These are phyloP conservation scores for Smithsoniella earleae DNA, from an alignment of 163 green algal genomes.

Conservation along the genomic window DNA sequence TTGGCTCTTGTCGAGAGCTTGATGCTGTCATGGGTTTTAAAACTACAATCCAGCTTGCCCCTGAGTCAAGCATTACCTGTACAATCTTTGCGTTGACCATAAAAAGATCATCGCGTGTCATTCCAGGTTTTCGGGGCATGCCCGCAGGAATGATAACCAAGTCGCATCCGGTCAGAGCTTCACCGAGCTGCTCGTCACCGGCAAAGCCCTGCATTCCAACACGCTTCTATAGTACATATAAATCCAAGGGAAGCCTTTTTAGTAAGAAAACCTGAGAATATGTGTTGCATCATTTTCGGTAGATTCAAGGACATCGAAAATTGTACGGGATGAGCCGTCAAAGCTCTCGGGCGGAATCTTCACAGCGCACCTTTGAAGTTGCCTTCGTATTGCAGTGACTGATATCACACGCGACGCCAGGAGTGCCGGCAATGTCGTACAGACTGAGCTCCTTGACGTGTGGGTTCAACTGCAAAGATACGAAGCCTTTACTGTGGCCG, in stretches of 20 bases:
- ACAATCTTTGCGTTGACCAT: conserved; percentile 95
- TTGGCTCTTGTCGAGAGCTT: too few relatives aligned
- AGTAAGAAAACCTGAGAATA: too few relatives aligned
- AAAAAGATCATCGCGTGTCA: conserved; percentile 99
- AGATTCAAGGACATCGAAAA: too few relatives aligned
- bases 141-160: conserved; percentile 96
- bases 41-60: too few relatives aligned
- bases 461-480: conserved; percentile 61
- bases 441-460: conserved; percentile 81
- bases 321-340: too few relatives aligned
- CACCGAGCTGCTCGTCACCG: conserved; percentile 72
- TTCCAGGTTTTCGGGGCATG: conserved; percentile 96
- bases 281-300: too few relatives aligned
- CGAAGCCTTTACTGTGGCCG: too few relatives aligned
- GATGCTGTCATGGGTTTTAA: too few relatives aligned
- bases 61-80: neutral
- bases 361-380: conserved; percentile 46
- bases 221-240: too few relatives aligned
- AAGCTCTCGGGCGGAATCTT: too few relatives aligned
- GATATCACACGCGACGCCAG: conserved; percentile 88
- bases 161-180: conserved; percentile 69
- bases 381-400: conserved; percentile 80
- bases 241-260: too few relatives aligned
- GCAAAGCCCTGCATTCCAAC: conserved; percentile 46
- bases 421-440: conserved; percentile 94